Conservation (phyloP, 1,284 basidiomycete species). For the Kalmanozyma brasiliensis region DNA sequence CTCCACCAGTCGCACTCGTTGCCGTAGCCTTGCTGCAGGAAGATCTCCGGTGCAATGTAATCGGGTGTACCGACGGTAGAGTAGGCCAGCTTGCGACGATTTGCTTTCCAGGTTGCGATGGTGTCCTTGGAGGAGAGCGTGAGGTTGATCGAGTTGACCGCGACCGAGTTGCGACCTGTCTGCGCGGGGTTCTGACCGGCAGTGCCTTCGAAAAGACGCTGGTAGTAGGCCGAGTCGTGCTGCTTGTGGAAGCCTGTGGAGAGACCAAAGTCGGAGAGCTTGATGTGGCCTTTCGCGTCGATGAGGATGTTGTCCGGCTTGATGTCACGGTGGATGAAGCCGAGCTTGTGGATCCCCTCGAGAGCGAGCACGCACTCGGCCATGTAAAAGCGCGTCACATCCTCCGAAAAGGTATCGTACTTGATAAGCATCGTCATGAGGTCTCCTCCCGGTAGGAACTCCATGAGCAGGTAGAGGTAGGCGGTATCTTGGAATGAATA, state of each 20-base stretch:
- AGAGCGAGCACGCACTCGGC: conserved; percentile 97
- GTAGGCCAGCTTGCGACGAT: conserved; percentile 94
- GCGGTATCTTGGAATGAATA: conserved; percentile 98
- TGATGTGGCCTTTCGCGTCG: conserved; percentile 89
- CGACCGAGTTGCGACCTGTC: conserved; percentile 64
- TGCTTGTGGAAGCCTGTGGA: conserved; percentile 95
- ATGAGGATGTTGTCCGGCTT: conserved; percentile 98
- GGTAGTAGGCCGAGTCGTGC: conserved; percentile 93
- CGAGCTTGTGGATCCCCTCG: conserved; percentile 96
- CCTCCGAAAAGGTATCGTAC: conserved; percentile 98
- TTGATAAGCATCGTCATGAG: conserved; percentile 99
- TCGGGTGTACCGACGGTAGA: conserved; percentile 98
- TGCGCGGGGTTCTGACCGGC: conserved; percentile 48
- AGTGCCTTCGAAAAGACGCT: conserved; percentile 81
- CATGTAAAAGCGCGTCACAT: conserved; percentile 99
- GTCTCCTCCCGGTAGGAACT: conserved; percentile 96
- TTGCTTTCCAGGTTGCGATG: conserved; percentile 93
- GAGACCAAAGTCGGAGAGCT: conserved; percentile 94
- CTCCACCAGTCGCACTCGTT: conserved; percentile 98
- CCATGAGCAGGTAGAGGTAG: conserved; percentile 98
- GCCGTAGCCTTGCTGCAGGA: conserved; percentile 95
- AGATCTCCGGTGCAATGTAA: conserved; percentile 99
- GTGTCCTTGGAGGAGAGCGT: conserved; percentile 66
- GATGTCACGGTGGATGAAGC: conserved; percentile 97
- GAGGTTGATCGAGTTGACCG: conserved; percentile 67